Evolutionary conservation across 805 yeast genomes (phyloP), one percentile per base, ranked within the genome.

Genomic region (Candida yuanshanica): DNA sequence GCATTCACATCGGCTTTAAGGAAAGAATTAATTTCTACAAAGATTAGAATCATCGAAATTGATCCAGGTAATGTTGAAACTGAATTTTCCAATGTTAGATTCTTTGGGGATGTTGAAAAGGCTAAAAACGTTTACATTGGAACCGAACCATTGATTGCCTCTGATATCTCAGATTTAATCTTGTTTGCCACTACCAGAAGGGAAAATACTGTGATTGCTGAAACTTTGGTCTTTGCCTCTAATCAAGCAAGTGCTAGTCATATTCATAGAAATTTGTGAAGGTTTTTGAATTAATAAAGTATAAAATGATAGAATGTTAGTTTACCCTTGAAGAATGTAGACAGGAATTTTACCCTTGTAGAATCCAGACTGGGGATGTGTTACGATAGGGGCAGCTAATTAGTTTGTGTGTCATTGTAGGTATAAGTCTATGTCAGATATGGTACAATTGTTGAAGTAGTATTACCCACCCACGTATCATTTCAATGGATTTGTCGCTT

Each of bases 191-290:
- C 76, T 18, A 68, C 82, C 3, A 73, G 83, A 65, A 72, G 69
- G 50, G 66, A 64, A 45, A 77, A 75, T 50, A 75, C 81, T 0
- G 83, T 77, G 2, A 62, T 78, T 55, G 82, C 83, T 6, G 95
- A 89, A 57, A 74, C 88, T 9, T 70, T 89, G 59, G 79, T 90
- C 14, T 86, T 89, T 64, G 84, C 96, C 13, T 75, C 81, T 35
- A 80, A 84, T 67, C 97, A 89, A 68, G 96, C 93, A 4, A 73
- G 85, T 44, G 80, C 95, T 7, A 63, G 68, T 53, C 86, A 81
- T 55, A 58, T 81, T 29, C 66, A 79, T 66, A 62, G 68, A 44
- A 72, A 81, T 4, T 2, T 26, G 4, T 41, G 36, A 36, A 41
- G 16, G 16, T 8, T 31, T 21, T 18, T 32, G 23, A 17, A 36